Conservation (phyloP, 495 filamentous ascomycete genomes). For the Echria macrotheca region DNA sequence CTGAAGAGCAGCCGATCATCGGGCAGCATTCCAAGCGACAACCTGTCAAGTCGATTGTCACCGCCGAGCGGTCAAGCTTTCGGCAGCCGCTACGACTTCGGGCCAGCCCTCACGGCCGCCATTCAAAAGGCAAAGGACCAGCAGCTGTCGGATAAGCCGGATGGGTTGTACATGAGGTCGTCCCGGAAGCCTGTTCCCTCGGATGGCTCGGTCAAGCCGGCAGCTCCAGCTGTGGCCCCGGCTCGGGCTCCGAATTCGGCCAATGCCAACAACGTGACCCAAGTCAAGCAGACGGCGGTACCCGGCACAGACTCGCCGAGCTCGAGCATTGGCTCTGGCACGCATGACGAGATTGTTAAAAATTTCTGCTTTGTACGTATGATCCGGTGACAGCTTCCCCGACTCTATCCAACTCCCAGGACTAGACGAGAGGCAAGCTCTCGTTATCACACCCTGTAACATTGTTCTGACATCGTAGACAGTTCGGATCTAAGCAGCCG, state of each 20-base stretch:
- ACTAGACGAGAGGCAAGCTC: conserved; percentile 25
- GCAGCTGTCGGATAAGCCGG: conserved; percentile 45
- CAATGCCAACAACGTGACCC: conserved; percentile 6
- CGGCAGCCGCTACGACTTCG: conserved; percentile 88
- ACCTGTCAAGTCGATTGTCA: conserved; percentile 40
- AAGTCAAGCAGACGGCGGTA: conserved; percentile 15
- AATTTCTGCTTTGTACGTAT: conserved; percentile 98
- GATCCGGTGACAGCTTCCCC: conserved; percentile 19
- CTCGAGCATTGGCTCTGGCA: conserved; percentile 63
- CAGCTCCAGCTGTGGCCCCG: conserved; percentile 11
- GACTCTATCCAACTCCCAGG: conserved; percentile 23
- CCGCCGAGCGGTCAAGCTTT: conserved; percentile 70
- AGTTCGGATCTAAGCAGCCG: conserved; percentile 44
- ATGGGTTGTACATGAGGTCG: conserved; percentile 48
- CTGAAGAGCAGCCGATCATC: conserved; percentile 49
- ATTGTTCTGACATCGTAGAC: too few relatives aligned
- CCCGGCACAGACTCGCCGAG: conserved; percentile 33
- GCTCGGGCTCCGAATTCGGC: conserved; percentile 9
- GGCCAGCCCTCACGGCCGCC: conserved; percentile 76
- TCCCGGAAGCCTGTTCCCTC: conserved; percentile 26
- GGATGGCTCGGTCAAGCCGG: conserved; percentile 10
- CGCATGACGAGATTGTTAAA: conserved; percentile 90
- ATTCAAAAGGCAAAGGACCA: conserved; percentile 60
- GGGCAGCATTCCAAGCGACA: conserved; percentile 45
- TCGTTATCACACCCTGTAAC: too few relatives aligned